phyloP scores from a whole-genome alignment of 805 yeast genomes.

The Yamadazyma philogaea region DNA sequence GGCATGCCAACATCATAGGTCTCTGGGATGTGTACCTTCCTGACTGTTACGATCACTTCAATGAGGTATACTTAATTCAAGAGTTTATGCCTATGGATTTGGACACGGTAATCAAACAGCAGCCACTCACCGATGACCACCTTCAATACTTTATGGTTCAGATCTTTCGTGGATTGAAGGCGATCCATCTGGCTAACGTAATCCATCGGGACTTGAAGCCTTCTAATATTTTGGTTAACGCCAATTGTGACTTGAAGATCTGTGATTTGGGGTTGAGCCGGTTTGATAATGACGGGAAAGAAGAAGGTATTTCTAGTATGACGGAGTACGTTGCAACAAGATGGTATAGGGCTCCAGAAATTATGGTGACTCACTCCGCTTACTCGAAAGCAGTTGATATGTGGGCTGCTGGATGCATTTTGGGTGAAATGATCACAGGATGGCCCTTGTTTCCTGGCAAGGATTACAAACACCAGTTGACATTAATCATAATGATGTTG shows the following conservation, averaged over 20 bases:
- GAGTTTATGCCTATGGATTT: constrained; percentile 78
- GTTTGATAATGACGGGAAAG: constrained; percentile 21
- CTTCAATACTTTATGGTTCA: constrained; percentile 70
- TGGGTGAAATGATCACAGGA: constrained; percentile 63
- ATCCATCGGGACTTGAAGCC: constrained; percentile 79
- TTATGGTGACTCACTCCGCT: constrained; percentile 69
- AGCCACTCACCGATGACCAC: constrained; percentile 57
- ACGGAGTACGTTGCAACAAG: constrained; percentile 84
- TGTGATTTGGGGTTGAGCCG: constrained; percentile 80
- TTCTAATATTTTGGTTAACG: constrained; percentile 62
- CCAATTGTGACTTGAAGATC: constrained; percentile 70
- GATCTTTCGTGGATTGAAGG: constrained; percentile 64
- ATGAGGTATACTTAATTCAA: constrained; percentile 72
- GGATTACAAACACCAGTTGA: constrained; percentile 66
- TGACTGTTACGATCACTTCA: constrained; percentile 50
- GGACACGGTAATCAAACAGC: constrained; percentile 59
- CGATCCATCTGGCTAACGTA: constrained; percentile 69
- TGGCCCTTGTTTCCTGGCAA: constrained; percentile 73
- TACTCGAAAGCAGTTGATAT: constrained; percentile 75
- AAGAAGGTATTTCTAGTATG: constrained; percentile 41
- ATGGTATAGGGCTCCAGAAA: constrained; percentile 85
- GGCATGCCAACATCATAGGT: constrained; percentile 69
- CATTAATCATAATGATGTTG: constrained; percentile 61
- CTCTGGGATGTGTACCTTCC: constrained; percentile 69
- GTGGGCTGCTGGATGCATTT: constrained; percentile 78